Base-by-base conservation (phyloP, 1,139 yeast species). In the Blastobotrys elegans region DNA sequence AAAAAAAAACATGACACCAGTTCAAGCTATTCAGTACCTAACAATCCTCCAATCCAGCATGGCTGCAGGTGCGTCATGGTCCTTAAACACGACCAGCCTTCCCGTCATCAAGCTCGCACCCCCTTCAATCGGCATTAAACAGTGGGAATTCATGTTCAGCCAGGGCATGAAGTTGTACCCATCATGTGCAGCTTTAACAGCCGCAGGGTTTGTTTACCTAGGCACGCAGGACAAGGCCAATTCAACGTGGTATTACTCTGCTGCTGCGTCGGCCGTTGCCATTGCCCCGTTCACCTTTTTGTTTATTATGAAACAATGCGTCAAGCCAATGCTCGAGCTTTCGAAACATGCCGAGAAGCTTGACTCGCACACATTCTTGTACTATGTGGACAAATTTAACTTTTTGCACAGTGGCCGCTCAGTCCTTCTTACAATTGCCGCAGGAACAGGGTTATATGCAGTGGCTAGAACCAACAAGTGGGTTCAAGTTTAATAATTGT, bases 21-120 rank as follows among this genome's bases (percentile, higher is more conserved):
- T 24, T 24, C 27, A 33, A 11, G 16, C 16, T 33, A 33, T 33
- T n/a, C 20, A 18, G 13, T 4, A 8, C 16, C 7, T 18, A 10
- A 36, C 40, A 4, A n/a, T 20, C 29, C 29, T 36, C 29, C 7
- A 20, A 10, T 4, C 18, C 18, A 17, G 18, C 10, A 6, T 20
- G 16, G 40, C 29, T n/a, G 40, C 40, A 21, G 40, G 40, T 21
- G 40, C 40, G 4, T 27, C 40, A 4, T 11, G 13, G 16, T 36
- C 18, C 29, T 7, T 20, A 5, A 13, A 11, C 5, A 13, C 10
- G 16, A 8, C 13, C 16, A 8, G 8, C 4, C 8, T 36, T 10
- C 29, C 27, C 4, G 29, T 20, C 4, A 22, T 36, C 29, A 18
- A 20, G 5, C 40, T 36, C 4, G 40, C 40, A 7, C 29, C 40